Base-by-base conservation (phyloP, 345 rosid genomes). In the Isatis tinctoria region DNA sequence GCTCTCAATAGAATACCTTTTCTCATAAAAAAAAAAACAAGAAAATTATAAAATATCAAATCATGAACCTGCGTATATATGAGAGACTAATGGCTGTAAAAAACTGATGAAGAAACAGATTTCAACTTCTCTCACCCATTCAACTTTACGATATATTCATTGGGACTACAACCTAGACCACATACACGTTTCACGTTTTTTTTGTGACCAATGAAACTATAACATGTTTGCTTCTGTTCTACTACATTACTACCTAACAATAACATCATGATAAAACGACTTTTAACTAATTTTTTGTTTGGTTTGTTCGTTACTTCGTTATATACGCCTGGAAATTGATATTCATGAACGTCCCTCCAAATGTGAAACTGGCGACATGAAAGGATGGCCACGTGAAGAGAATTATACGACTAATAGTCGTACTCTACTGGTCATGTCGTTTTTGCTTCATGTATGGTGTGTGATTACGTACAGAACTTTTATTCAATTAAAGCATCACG, bases 391-490 rank as follows among this genome's bases (percentile, higher is more conserved):
- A 40, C 54, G 39, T 8, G 24, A 28, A 72, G 30, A 47, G 6
- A 22, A 59, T 3, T 10, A 10, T 14, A 33, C 13, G 1, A 14
- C 17, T 22, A 33, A 44, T 24, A 4, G 22, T 54, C 53, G 8
- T 56, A 28, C 73, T 36, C 20, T 7, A 22, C 22, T 1, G 28
- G 45, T 44, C 35, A 16, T 37, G 70, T 73, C 70, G 18, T 12
- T 51, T 65, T 52, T 52, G 54, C 53, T 62, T 52, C 12, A 53
- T 54, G 37, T 40, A 16, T 63, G 57, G 64, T 72, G 62, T 72
- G 62, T 63, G 22, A 28, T 61, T 27, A 27, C 51, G 35, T 37
- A 27, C 13, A 36, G 49, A 59, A 59, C 35, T 35, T 43, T 35
- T 10, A 54, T 4, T 60, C 18, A 36, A 26, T 8, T 36, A 4